Conservation (phyloP, 2,329 filamentous ascomycete species). For the Rutstroemia sp. region DNA sequence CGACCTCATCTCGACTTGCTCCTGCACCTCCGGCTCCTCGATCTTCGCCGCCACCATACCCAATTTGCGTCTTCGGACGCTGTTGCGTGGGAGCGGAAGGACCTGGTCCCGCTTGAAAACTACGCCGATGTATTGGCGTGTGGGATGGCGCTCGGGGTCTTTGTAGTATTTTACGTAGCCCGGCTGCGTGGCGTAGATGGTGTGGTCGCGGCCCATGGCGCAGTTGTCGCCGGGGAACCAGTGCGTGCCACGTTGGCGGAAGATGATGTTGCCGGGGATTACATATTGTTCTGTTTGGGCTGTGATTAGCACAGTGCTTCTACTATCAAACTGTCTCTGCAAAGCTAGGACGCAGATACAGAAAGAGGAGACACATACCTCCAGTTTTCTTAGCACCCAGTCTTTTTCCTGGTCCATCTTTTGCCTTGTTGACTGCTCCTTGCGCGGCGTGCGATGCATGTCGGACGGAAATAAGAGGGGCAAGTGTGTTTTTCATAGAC, state of each 20-base stretch:
- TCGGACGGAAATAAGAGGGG: constrained; percentile 21
- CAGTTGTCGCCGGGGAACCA: constrained; percentile 97
- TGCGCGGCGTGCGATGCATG: constrained; percentile 45
- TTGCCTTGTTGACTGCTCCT: constrained; percentile 63
- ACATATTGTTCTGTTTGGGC: constrained; percentile 69
- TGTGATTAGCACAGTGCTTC: not conserved
- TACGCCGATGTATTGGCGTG: constrained; percentile 90
- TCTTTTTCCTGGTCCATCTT: constrained; percentile 72
- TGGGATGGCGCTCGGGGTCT: constrained; percentile 74
- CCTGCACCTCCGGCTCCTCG: constrained; percentile 23
- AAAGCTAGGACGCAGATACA: not conserved
- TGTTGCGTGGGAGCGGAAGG: constrained; percentile 69
- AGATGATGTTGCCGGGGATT: constrained; percentile 94
- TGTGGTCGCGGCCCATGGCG: constrained; percentile 92
- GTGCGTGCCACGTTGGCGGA: constrained; percentile 86
- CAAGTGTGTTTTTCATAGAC: constrained; percentile 14
- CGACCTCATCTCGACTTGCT: constrained; percentile 1
- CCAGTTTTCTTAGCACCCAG: constrained; percentile 89
- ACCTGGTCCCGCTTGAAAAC: constrained; percentile 75
- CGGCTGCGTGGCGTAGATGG: constrained; percentile 75
- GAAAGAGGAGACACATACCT: constrained; percentile 44
- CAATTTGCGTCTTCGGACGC: constrained; percentile 65
- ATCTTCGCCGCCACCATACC: constrained; percentile 57
- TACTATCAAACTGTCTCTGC: not conserved
- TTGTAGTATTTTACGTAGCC: constrained; percentile 98